Percentiles rank a stretch among this genome's conserved stretches.
These are phyloP conservation scores for Lactarius tabidus DNA, from an alignment of 768 basidiomycete species.

Conservation along the genomic window DNA sequence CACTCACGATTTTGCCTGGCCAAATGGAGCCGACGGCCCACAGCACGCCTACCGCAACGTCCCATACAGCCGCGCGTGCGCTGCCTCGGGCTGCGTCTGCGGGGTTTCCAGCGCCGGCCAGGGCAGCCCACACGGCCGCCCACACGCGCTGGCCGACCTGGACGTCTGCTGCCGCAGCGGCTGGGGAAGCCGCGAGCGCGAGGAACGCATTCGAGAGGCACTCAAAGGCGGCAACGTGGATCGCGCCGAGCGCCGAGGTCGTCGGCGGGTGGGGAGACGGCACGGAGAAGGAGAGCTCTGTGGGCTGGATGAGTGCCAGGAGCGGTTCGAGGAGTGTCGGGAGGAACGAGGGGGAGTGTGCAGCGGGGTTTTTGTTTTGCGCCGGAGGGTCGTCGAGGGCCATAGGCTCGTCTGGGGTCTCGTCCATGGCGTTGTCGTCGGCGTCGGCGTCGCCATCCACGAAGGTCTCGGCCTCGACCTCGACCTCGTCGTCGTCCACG, in stretches of 20 bases:
- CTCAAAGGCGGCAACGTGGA: constrained; percentile 83
- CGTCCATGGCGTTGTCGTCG: constrained; percentile 36
- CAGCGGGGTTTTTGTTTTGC: constrained; percentile 14
- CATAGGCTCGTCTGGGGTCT: constrained; percentile 32
- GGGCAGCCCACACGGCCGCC: constrained; percentile 60
- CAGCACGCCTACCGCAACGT: constrained; percentile 72
- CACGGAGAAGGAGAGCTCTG: constrained; percentile 72
- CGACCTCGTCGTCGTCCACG: constrained; percentile 34
- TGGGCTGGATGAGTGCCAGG: constrained; percentile 67
- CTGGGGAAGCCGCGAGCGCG: constrained; percentile 53
- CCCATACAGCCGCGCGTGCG: constrained; percentile 66
- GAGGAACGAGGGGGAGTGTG: constrained; percentile 43
- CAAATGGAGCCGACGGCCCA: constrained; percentile 85
- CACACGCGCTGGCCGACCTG: constrained; percentile 55
- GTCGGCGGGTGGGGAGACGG: constrained; percentile 83
- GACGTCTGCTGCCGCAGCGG: constrained; percentile 42
- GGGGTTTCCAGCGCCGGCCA: constrained; percentile 57
- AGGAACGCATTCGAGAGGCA: constrained; percentile 89
- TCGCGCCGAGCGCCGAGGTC: constrained; percentile 76
- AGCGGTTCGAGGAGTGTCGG: constrained; percentile 64
- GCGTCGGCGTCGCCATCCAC: constrained; percentile 44
- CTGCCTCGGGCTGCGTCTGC: constrained; percentile 59
- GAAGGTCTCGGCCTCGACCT: constrained; percentile 43
- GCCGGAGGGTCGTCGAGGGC: constrained; percentile 27
- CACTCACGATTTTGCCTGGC: constrained; percentile 57